Evolutionary conservation across 176 grass and related monocot species (phyloP), one percentile per base, ranked within the genome.

Genomic region (Aegilops bicornis): DNA sequence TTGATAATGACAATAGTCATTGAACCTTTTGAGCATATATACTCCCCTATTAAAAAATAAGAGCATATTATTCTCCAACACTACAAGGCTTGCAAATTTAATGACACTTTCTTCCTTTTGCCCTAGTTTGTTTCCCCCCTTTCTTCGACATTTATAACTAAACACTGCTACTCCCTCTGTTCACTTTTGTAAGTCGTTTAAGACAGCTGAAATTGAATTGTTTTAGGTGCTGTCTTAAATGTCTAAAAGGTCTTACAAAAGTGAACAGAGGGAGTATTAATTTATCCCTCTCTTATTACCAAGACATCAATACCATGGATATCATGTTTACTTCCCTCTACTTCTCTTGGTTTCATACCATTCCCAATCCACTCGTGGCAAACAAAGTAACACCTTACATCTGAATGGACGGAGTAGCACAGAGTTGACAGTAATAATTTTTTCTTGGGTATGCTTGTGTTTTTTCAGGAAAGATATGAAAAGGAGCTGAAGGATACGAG

Each of bases 401-500:
- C 24, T 76, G 24, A 76, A 20, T 76, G 73, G 23, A 71, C 10
- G 20, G 39, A 76, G 73, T 48, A 69, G 39, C 37, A 43, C 13
- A 39, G 12, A 31, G 52, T 69, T 11, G 60, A 37, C 10, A n/a
- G 20, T 76, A 77, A 2, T 73, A 7, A 9, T 35, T 82, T 37
- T 73, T 52, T 78, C 19, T 39, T n/a, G 77, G 27, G 77, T 87
- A n/a, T 84, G 74, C 64, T 87, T 91, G 27, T 78, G 48, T 45
- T 78, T 86, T 77, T 19, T 81, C 71, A 99, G 97, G 97, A 96
- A 80, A 93, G 93, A 84, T 99, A 94, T 80, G 97, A 96, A 91
- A 94, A 91, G 85, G 90, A 93, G 69, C 73, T 99, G 88, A 99
- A 96, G 84, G 92, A 96, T 80, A 93, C 97, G 25, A 96, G 94